A percentile compares a stretch with the other conserved stretches of the same genome.
These are phyloP conservation scores for Naegleria fowleri DNA, from an alignment of 208 protist species.

Conservation along the genomic window DNA sequence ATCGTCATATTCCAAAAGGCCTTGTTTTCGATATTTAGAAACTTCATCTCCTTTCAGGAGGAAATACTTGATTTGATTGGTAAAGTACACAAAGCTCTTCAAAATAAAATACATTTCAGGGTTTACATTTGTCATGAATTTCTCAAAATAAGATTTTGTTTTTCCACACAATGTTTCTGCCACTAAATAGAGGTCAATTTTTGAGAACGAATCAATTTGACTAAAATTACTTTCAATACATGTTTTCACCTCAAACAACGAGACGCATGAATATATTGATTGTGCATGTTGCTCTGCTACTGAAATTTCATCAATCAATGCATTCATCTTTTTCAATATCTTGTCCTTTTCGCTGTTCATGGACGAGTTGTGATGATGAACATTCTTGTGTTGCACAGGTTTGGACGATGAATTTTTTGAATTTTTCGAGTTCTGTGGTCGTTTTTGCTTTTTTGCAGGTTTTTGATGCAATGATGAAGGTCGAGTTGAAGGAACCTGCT, in stretches of 20 bases:
- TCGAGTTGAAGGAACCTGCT: too few relatives aligned
- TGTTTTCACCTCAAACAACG: too few relatives aligned
- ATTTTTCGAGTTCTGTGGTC: too few relatives aligned
- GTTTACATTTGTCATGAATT: not conserved
- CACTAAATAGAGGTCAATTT: not conserved
- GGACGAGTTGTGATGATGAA: too few relatives aligned
- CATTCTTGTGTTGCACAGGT: too few relatives aligned
- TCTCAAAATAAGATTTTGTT: not conserved
- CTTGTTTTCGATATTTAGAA: not conserved
- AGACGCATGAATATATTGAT: too few relatives aligned
- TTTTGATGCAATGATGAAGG: too few relatives aligned
- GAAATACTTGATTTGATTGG: not conserved
- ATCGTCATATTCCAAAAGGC: not conserved
- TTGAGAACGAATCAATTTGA: not conserved
- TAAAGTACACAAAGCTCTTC: not conserved
- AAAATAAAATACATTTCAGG: not conserved
- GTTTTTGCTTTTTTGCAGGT: too few relatives aligned
- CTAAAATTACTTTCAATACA: not conserved
- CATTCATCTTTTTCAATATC: not conserved
- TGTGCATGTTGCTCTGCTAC: not conserved
- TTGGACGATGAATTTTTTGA: too few relatives aligned
- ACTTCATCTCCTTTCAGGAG: not conserved
- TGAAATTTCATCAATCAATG: not conserved
- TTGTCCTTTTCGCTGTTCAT: too few relatives aligned
- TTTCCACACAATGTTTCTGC: not conserved